Percentiles rank a stretch among this genome's conserved stretches.
phyloP scores from a whole-genome alignment of 2,329 filamentous ascomycete genomes.

The Penicillium decumbens region DNA sequence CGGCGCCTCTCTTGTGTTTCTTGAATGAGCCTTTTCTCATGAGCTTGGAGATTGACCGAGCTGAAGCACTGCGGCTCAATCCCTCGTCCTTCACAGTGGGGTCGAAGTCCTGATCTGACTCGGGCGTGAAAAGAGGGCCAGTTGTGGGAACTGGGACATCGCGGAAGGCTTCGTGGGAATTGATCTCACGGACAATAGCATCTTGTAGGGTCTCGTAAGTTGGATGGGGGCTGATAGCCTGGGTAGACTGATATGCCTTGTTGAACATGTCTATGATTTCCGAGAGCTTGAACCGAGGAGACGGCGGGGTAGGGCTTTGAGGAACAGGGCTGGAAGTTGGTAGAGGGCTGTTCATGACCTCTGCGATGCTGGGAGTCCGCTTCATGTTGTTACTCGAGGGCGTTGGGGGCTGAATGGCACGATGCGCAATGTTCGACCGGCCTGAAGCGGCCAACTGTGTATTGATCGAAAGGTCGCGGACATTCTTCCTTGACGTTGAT shows the following conservation, averaged over 20 bases:
- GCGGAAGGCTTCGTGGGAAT: constrained; percentile 43
- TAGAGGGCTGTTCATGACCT: constrained; percentile 42
- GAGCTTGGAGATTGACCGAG: constrained; percentile 28
- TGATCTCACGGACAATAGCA: constrained; percentile 43
- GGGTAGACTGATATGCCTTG: constrained; percentile 34
- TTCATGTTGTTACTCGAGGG: constrained; percentile 25
- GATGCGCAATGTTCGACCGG: constrained; percentile 32
- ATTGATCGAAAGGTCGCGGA: constrained; percentile 40
- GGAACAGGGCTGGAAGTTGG: constrained; percentile 16
- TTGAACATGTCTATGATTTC: constrained; percentile 43
- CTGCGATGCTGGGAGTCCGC: constrained; percentile 37
- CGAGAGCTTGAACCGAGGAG: constrained; percentile 32
- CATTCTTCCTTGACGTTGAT: constrained; percentile 33
- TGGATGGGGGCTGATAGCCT: constrained; percentile 29
- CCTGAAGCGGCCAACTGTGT: constrained; percentile 35
- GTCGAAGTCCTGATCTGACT: constrained; percentile 24
- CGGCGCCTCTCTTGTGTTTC: constrained; percentile 25
- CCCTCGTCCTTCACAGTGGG: constrained; percentile 9
- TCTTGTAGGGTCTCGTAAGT: constrained; percentile 42
- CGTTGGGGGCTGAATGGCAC: constrained; percentile 36
- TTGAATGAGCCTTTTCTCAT: constrained; percentile 32
- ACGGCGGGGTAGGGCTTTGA: constrained; percentile 11
- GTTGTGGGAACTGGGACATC: constrained; percentile 29
- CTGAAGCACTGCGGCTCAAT: constrained; percentile 26
- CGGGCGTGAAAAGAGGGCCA: constrained; percentile 35